These are phyloP conservation scores for Hymenochaete sp. DNA, from an alignment of 1,284 basidiomycete species.

Conservation along the genomic window DNA sequence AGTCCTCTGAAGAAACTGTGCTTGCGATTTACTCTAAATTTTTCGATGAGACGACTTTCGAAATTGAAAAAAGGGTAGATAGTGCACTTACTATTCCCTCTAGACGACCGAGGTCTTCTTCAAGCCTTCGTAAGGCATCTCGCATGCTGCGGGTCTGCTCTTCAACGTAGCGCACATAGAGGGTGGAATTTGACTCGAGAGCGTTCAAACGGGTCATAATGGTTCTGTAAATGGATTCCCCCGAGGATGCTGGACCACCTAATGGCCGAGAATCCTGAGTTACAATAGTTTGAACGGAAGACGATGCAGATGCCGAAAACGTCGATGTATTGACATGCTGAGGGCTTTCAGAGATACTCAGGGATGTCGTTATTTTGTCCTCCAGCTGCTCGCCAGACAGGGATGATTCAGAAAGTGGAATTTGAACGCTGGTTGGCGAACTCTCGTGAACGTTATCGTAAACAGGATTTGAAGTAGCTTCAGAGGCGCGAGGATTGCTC, in stretches of 20 bases:
- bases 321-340: neutral
- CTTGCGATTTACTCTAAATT: conserved; percentile 55
- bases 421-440: neutral
- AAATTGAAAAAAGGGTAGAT: conserved; percentile 3
- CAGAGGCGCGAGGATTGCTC: neutral
- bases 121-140: conserved; percentile 68
- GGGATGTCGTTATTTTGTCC: too few relatives aligned
- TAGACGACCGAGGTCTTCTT: conserved; percentile 71
- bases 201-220: conserved; percentile 89
- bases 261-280: conserved; percentile 19
- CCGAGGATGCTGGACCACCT: conserved; percentile 34
- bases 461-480: neutral
- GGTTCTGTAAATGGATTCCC: conserved; percentile 94
- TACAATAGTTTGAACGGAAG: conserved; percentile 20
- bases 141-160: conserved; percentile 79
- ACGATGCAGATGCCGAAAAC: conserved; percentile 14
- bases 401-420: neutral
- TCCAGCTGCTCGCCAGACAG: neutral
- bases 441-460: too few relatives aligned
- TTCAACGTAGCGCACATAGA: conserved; percentile 84
- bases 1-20: conserved; percentile 54
- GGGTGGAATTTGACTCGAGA: conserved; percentile 82
- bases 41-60: neutral
- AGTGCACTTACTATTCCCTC: conserved; percentile 59
- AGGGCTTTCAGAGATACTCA: too few relatives aligned